Evolutionary conservation across 208 protist genomes (phyloP).

Genomic region (Crithidia acanthocephali): DNA sequence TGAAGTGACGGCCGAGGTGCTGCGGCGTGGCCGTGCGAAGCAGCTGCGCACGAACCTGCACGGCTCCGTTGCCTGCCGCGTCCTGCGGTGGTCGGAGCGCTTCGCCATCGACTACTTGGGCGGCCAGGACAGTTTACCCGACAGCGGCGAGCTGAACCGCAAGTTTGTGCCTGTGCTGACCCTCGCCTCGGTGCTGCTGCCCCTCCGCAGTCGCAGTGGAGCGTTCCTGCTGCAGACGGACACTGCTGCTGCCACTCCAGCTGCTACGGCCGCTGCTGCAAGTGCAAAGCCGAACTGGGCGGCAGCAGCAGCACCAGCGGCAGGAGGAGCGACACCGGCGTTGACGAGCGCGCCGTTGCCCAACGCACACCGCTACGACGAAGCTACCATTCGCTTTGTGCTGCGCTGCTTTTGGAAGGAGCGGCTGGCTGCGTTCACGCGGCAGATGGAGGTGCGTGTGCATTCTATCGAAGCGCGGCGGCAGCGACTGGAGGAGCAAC

Average conservation of each 20-base stretch:
- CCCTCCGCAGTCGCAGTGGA: conserved; percentile 36
- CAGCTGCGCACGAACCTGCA: conserved; percentile 55
- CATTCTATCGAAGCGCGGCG: background rate
- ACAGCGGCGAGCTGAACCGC: conserved; percentile 40
- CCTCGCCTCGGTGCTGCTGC: conserved; percentile 66
- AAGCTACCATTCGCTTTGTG: conserved; percentile 67
- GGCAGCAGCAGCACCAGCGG: background rate
- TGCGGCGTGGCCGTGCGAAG: conserved; percentile 25
- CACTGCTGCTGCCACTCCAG: background rate
- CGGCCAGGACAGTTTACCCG: conserved; percentile 44
- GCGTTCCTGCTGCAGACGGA: conserved; percentile 8
- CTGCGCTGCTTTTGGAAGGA: conserved; percentile 80
- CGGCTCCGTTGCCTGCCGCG: conserved; percentile 58
- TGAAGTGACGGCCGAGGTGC: conserved; percentile 33
- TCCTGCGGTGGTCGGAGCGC: conserved; percentile 51
- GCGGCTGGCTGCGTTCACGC: conserved; percentile 58
- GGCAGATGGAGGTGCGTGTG: conserved; percentile 41
- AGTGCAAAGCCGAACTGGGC: conserved; percentile 1
- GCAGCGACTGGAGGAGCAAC: background rate
- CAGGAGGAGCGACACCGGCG: background rate
- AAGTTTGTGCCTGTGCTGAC: conserved; percentile 75
- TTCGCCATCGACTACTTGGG: conserved; percentile 73
- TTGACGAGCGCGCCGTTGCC: conserved; percentile 26
- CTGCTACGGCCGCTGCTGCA: background rate
- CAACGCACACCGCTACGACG: conserved; percentile 61